These are phyloP conservation scores for Apiosordaria backusii DNA, from an alignment of 495 filamentous ascomycete genomes.

Conservation along the genomic window DNA sequence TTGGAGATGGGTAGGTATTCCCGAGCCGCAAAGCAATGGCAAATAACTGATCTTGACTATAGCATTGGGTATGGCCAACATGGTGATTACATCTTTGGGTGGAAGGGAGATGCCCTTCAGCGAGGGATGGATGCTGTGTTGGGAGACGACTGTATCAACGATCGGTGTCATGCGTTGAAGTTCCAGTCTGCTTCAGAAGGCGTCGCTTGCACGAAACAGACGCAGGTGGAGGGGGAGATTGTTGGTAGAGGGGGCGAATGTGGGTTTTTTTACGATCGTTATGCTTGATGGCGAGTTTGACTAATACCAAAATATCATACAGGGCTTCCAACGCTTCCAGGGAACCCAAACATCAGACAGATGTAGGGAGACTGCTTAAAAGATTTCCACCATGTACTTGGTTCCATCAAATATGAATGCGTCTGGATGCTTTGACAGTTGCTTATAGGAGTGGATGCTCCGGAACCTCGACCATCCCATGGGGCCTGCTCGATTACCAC, in stretches of 20 bases:
- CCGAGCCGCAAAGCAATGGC: no score
- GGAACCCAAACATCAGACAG: no score
- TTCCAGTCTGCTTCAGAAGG: neutral
- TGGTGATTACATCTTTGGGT: constrained; percentile 52
- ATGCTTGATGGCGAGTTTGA: no score
- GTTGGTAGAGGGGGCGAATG: constrained; percentile 5
- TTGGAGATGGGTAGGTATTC: constrained; percentile 39
- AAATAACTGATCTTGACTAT: neutral
- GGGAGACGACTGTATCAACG: constrained; percentile 3
- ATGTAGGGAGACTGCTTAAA: neutral
- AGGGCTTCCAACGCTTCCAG: no score
- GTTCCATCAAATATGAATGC: neutral
- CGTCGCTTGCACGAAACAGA: neutral
- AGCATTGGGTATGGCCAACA: constrained; percentile 35
- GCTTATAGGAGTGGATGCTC: neutral
- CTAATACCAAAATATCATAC: no score
- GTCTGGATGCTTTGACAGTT: neutral
- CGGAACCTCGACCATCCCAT: neutral
- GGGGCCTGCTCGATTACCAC: neutral
- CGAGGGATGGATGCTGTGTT: constrained; percentile 41
- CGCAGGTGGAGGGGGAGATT: constrained; percentile 3
- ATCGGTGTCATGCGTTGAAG: constrained; percentile 2
- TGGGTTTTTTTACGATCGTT: neutral
- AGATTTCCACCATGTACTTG: neutral
- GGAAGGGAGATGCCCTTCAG: constrained; percentile 47